These are phyloP conservation scores for Ganoderma sp. DNA, from an alignment of 1,284 basidiomycete species.

Conservation along the genomic window DNA sequence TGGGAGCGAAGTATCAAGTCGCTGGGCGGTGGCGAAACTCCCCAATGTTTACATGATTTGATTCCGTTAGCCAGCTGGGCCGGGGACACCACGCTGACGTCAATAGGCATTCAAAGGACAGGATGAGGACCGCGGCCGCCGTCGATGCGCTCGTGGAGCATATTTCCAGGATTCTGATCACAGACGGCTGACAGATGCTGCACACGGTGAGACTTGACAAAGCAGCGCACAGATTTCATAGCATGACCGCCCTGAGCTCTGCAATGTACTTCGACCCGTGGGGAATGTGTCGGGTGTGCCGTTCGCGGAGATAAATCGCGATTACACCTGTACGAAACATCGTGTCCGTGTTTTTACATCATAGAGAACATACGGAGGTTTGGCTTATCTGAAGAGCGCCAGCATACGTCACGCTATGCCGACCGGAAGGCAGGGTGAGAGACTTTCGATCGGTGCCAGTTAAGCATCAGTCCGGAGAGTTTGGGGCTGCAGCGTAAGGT, in stretches of 20 bases:
- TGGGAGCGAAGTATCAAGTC: not conserved
- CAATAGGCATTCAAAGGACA: not conserved
- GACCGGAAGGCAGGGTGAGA: not conserved
- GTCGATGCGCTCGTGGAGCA: not conserved
- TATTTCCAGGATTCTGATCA: too few species aligned
- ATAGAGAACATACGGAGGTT: not conserved
- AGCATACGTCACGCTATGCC: too few species aligned
- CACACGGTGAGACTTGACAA: not conserved
- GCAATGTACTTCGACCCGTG: not conserved
- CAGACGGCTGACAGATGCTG: not conserved
- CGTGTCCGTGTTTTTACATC: not conserved
- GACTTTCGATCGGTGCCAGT: not conserved
- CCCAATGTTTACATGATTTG: not conserved
- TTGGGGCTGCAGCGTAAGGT: not conserved
- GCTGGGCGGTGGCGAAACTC: not conserved
- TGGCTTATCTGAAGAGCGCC: not conserved
- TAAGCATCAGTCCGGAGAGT: not conserved
- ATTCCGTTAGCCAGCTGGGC: not conserved
- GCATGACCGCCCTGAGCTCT: not conserved
- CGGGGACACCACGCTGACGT: not conserved
- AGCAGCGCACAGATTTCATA: not conserved
- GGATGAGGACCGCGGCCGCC: not conserved
- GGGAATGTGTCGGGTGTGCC: not conserved
- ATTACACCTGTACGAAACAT: not conserved
- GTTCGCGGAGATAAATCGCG: not conserved